Base-by-base conservation (phyloP, 2,329 filamentous ascomycete genomes). In the Curvularia eragrostidis region DNA sequence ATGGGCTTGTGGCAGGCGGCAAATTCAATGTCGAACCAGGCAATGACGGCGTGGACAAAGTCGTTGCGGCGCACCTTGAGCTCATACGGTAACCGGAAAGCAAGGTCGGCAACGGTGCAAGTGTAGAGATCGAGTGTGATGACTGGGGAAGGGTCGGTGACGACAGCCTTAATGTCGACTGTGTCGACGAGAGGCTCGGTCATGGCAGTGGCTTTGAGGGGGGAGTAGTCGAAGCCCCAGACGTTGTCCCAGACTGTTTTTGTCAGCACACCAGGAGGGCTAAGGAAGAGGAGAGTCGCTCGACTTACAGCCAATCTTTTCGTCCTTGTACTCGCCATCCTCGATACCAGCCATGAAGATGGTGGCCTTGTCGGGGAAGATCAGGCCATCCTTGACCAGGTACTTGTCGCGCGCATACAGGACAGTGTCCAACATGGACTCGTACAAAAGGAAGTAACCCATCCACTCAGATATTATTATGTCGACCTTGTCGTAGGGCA, bases 381-480 rank as follows among this genome's bases (percentile, higher is more conserved):
- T 98, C 71, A 97, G 84, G 64, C 94, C 94, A 68, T 91, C 91
- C 76, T 91, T 89, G 63, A 82, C 84, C 60, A 99, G 88, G 80
- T 97, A 99, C 77, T 85, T 90, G 84, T 99, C 95, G 70, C 95
- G 89, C 24, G 95, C 95, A 76, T 97, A 98, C 58, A 99, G 86
- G 49, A 99, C 95, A 30, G 95, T 99, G 82, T 99, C 95, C 75
- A 99, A 81, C 95, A 99, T 99, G 86, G 87, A 91, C 87, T 99
- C 95, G 81, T 99, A 99, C 61, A 99, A 88, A 52, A 99, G 83
- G 84, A 98, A 98, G 83, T 99, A 99, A 32, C 95, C 95, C 95
- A 99, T 99, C 95, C 95, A 99, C 84, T 99, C 95, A 1, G 94
- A 98, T 78, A 99, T 96, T 81, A 99, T 99, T 77, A 99, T 99